A percentile compares a stretch with the other conserved stretches of the same genome.
These are phyloP conservation scores for Chlorella sp. DNA, from an alignment of 139 green algal species.

Conservation along the genomic window DNA sequence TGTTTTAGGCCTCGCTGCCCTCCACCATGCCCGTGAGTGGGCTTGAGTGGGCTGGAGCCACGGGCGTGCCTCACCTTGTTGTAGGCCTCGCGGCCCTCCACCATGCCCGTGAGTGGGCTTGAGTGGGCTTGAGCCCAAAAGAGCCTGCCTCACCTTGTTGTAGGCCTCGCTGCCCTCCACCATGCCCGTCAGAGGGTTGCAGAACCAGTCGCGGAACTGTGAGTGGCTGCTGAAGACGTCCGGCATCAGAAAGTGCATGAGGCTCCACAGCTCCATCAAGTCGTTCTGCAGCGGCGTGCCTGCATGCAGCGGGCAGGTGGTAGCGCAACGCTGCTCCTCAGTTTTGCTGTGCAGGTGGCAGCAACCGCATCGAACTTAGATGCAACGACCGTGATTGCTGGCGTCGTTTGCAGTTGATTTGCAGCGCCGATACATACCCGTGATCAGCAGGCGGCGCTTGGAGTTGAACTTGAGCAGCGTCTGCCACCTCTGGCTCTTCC, in stretches of 20 bases:
- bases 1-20: too few relatives aligned
- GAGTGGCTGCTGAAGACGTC: slow-evolving; percentile 77
- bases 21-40: too few relatives aligned
- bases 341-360: too few relatives aligned
- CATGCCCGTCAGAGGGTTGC: slow-evolving; percentile 83
- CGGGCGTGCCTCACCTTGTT: slow-evolving; percentile 43
- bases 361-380: too few relatives aligned
- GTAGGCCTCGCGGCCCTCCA: slow-evolving; percentile 72
- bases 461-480: slow-evolving; percentile 95
- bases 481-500: slow-evolving; percentile 95
- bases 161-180: slow-evolving; percentile 69
- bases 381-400: neutral
- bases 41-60: too few relatives aligned
- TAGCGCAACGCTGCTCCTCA: too few relatives aligned
- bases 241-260: slow-evolving; percentile 99
- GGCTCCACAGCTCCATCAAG: slow-evolving; percentile 96
- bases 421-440: slow-evolving; percentile 38
- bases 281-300: slow-evolving; percentile 86
- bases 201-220: slow-evolving; percentile 98
- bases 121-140: too few relatives aligned
- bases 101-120: too few relatives aligned
- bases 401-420: neutral
- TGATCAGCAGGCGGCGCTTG: slow-evolving; percentile 93
- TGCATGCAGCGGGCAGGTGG: too few relatives aligned
- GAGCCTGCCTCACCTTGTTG: slow-evolving; percentile 48